Evolutionary conservation across 441 rosid genomes (phyloP), one percentile per base, ranked within the genome.

Genomic region (Populus hybrid): DNA sequence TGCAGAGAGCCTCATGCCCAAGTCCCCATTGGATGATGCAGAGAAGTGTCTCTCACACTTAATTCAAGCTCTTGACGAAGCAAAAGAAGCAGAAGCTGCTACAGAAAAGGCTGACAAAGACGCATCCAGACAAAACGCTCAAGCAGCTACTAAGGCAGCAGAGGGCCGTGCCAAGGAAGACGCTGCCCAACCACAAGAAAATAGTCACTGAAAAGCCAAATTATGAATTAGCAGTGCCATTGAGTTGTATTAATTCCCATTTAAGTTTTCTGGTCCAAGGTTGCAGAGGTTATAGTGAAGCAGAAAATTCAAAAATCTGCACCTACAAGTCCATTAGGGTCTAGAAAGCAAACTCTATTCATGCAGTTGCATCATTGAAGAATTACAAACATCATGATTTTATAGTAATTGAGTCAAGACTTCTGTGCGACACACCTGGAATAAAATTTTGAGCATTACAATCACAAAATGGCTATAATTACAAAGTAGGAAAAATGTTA

Each of bases 1-100:
- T 8, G 95, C 93, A 8, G 97, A 93, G 86, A 90, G 85, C 74
- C 86, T 92, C 57, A 92, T 93, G 93, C 91, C 90, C 21, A 90
- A 88, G 80, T 85, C 89, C 18, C 84, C 82, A 1, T 74, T 75
- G 0, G 89, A 88, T 21, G 73, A 84, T 69, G 85, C 78, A 26
- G 92, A 85, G 28, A 85, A 78, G 71, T 86, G 94, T 67, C 88
- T 89, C 57, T 71, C 82, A 3, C 85, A 77, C 70, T 81, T 93
- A 72, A 84, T 90, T 78, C 84, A 81, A 50, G 88, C 88, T 36
- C 84, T 93, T 1, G 81, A 87, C 81, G 85, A 84, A 77, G 79
- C 71, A 0, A 84, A 85, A 77, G 82, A 72, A 71, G 80, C 80
- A 75, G 79, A 84, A 75, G 85, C 80, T 74, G 74, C 84, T 74